phyloP scores from a whole-genome alignment of 75 land plant species.

The Larix kaempferi region DNA sequence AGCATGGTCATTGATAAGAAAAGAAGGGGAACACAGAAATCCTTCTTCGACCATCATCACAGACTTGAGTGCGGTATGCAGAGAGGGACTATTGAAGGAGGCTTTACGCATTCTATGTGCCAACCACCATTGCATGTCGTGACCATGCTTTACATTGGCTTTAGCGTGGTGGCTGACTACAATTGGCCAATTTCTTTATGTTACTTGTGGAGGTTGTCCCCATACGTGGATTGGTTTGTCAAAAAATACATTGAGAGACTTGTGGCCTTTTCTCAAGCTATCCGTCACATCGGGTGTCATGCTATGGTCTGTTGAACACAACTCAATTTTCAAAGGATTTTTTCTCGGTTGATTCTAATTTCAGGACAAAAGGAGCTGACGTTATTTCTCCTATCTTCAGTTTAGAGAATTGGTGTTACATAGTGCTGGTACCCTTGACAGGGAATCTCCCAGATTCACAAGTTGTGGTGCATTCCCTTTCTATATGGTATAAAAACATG shows the following conservation, averaged over 20 bases:
- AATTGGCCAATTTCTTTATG: slow-evolving; percentile 19
- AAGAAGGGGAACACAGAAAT: no score
- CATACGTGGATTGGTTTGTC: slow-evolving; percentile 51
- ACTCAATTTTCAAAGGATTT: neutral
- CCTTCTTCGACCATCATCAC: no score
- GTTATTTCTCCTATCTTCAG: slow-evolving; percentile 7
- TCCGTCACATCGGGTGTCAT: slow-evolving; percentile 75
- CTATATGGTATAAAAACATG: slow-evolving; percentile 46
- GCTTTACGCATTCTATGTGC: no score
- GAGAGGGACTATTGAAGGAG: no score
- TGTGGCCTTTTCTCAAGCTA: slow-evolving; percentile 57
- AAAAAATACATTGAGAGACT: slow-evolving; percentile 25
- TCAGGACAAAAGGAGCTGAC: neutral
- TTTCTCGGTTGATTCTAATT: neutral
- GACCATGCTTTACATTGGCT: no score
- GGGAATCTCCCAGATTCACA: slow-evolving; percentile 34
- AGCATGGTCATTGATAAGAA: no score
- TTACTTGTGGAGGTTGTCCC: slow-evolving; percentile 38
- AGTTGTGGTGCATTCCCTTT: slow-evolving; percentile 41
- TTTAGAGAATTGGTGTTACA: slow-evolving; percentile 57
- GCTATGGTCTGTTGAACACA: slow-evolving; percentile 35
- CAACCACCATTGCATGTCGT: no score
- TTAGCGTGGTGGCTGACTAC: slow-evolving; percentile 41
- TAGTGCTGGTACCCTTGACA: slow-evolving; percentile 34
- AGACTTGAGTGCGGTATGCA: no score